Percentiles rank a stretch among this genome's conserved stretches.
Evolutionary conservation across 2,329 filamentous ascomycete genomes (phyloP).

Genomic region (Colletotrichum sp.): DNA sequence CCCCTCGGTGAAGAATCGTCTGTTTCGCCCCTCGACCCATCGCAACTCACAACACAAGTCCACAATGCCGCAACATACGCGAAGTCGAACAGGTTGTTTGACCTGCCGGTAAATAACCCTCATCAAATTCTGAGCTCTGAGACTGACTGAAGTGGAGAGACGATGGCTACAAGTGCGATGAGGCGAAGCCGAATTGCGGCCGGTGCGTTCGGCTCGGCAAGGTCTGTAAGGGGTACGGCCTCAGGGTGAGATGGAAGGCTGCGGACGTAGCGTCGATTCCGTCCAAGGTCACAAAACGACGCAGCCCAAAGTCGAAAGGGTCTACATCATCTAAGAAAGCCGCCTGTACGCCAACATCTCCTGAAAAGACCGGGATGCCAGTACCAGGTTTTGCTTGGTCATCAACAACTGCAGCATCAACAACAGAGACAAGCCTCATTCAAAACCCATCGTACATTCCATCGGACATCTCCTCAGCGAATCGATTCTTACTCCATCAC

Average conservation of each 20-base stretch:
- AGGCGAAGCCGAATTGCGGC: conserved; percentile 32
- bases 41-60: background rate
- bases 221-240: conserved; percentile 33
- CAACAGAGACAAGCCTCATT: background rate
- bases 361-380: accelerated
- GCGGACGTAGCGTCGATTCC: background rate
- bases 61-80: conserved; percentile 2
- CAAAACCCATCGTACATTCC: background rate
- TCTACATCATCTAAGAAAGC: accelerated
- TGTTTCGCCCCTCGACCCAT: background rate
- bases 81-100: conserved; percentile 13
- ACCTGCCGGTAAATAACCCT: background rate
- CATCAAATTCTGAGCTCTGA: accelerated
- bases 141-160: conserved; percentile 19
- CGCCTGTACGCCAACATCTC: accelerated
- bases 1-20: background rate
- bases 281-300: background rate
- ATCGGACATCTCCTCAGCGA: background rate
- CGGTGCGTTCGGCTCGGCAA: conserved; percentile 33
- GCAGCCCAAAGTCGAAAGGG: background rate
- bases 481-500: conserved; percentile 29
- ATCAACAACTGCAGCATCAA: background rate
- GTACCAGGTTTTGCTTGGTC: background rate
- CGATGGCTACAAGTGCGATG: conserved; percentile 38
- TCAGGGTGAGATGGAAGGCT: conserved; percentile 31